Evolutionary conservation across 805 yeast species (phyloP).

Genomic region (Saturnispora quitensis): DNA sequence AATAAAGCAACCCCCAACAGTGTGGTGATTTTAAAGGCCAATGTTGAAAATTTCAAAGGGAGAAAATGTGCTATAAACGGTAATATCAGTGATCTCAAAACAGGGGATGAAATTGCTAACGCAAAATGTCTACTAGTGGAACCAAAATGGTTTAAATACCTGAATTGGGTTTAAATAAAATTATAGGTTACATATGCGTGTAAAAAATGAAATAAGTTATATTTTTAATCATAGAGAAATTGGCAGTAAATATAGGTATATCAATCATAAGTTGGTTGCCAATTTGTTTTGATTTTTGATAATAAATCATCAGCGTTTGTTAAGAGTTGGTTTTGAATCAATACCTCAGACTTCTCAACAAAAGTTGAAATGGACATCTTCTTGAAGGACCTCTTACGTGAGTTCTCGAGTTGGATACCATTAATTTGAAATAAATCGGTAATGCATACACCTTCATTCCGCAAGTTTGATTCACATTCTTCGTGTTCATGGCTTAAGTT

Average conservation of each 20-base stretch:
- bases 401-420: not conserved
- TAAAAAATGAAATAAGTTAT: not conserved
- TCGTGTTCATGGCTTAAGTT: not conserved
- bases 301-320: conserved; percentile 4
- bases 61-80: conserved; percentile 80
- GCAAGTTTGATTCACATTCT: not conserved
- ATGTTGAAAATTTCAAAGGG: conserved; percentile 58
- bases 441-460: not conserved
- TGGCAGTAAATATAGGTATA: not conserved
- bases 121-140: conserved; percentile 72
- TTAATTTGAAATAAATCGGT: not conserved
- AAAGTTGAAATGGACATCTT: conserved; percentile 18
- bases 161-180: conserved; percentile 37
- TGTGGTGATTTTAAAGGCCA: conserved; percentile 58
- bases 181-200: not conserved
- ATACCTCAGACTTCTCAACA: conserved; percentile 9
- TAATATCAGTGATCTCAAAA: conserved; percentile 9
- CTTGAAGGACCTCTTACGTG: not conserved
- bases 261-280: conserved; percentile 5
- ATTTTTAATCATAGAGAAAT: not conserved
- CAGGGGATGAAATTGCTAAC: conserved; percentile 32
- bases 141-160: conserved; percentile 79
- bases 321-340: not conserved
- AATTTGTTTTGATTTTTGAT: conserved; percentile 6
- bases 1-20: conserved; percentile 52